phyloP scores from a whole-genome alignment of 176 grass and related monocot genomes.

The Carex parvula region DNA sequence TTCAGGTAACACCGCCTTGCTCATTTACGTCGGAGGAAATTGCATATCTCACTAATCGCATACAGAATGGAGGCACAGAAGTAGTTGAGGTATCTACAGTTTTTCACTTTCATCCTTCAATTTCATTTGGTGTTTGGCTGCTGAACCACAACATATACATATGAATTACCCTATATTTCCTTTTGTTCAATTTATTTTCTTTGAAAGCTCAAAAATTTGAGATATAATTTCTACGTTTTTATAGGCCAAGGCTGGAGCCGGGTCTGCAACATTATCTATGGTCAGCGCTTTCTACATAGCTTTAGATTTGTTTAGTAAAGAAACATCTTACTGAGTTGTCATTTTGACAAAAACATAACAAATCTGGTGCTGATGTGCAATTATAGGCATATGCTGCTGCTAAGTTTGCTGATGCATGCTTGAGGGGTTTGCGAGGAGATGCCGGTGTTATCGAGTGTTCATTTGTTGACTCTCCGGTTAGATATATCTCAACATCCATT shows the following conservation, averaged over 20 bases:
- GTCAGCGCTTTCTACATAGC: conserved; percentile 34
- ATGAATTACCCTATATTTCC: neutral
- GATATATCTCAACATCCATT: neutral
- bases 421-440: conserved; percentile 76
- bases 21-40: conserved; percentile 89
- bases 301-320: neutral
- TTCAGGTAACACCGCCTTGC: conserved; percentile 71
- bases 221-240: neutral
- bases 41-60: conserved; percentile 75
- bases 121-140: neutral
- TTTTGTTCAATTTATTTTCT: neutral
- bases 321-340: neutral
- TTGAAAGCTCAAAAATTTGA: neutral
- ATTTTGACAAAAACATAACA: conserved; percentile 25
- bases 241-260: conserved; percentile 95
- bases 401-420: conserved; percentile 80
- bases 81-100: conserved; percentile 75
- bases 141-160: neutral
- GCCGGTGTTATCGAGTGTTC: conserved; percentile 75
- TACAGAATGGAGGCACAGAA: conserved; percentile 97
- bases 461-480: conserved; percentile 78
- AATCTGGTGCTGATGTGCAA: neutral
- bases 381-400: conserved; percentile 74
- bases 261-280: conserved; percentile 98
- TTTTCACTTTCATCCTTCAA: conserved; percentile 20